A percentile compares a stretch with the other conserved stretches of the same genome.
phyloP scores from a whole-genome alignment of 208 protist species.

The Porcisia hertigi region DNA sequence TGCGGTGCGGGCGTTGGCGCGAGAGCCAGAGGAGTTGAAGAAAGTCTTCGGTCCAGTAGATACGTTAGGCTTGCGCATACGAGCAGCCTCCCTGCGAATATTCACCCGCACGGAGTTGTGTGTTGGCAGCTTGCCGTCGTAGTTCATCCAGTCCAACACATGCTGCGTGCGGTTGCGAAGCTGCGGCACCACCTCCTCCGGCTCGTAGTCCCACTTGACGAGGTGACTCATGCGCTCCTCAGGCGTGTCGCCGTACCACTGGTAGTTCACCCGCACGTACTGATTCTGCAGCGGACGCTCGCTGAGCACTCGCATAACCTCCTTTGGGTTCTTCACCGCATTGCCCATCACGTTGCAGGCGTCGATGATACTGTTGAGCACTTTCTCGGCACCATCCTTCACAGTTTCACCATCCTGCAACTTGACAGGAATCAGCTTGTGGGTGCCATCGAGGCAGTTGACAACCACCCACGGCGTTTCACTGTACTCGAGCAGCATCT shows the following conservation, averaged over 20 bases:
- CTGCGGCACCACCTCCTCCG: constrained; percentile 44
- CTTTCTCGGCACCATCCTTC: constrained; percentile 37
- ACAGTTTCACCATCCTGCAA: constrained; percentile 30
- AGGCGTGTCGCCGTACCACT: constrained; percentile 91
- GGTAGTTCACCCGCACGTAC: constrained; percentile 90
- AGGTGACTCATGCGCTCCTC: constrained; percentile 86
- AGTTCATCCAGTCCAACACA: constrained; percentile 85
- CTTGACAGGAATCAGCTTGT: constrained; percentile 55
- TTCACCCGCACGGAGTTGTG: constrained; percentile 79
- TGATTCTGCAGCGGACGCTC: constrained; percentile 88
- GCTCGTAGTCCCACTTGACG: constrained; percentile 87
- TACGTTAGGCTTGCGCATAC: constrained; percentile 62
- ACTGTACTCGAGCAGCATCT: constrained; percentile 92
- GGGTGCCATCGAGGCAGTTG: constrained; percentile 77
- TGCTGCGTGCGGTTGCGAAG: constrained; percentile 68
- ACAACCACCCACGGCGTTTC: constrained; percentile 90
- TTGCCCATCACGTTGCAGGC: constrained; percentile 60
- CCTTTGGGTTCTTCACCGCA: constrained; percentile 63
- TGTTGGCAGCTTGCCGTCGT: constrained; percentile 84
- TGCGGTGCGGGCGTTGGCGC: constrained; percentile 72
- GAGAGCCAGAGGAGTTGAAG: constrained; percentile 83
- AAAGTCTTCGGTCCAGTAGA: constrained; percentile 62
- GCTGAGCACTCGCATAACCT: constrained; percentile 68
- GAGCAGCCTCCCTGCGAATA: constrained; percentile 62
- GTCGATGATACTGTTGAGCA: constrained; percentile 62